Conservation (phyloP, 179 eudicot genomes). For the Silene noctiflora region DNA sequence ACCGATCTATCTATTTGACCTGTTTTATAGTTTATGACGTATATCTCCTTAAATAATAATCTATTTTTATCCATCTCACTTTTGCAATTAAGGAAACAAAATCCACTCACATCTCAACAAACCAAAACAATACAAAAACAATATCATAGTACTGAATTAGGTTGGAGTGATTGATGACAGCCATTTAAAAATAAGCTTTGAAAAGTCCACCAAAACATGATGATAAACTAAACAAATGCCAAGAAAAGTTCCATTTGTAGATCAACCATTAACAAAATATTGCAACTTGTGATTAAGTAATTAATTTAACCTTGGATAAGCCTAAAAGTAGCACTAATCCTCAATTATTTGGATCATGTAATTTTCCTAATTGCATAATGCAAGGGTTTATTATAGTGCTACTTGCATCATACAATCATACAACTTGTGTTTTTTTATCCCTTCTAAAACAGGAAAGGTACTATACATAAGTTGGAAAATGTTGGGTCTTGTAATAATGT, state of each 20-base stretch:
- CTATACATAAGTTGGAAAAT: background rate
- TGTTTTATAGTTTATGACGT: no score
- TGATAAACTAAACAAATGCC: background rate
- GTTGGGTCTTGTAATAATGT: constrained; percentile 11
- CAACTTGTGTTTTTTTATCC: background rate
- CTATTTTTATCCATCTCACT: no score
- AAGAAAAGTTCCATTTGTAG: background rate
- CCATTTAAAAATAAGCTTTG: background rate
- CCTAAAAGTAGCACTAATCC: constrained; percentile 7
- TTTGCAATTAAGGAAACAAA: no score
- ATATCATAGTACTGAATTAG: constrained; percentile 2
- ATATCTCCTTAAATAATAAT: no score
- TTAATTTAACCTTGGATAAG: constrained; percentile 6
- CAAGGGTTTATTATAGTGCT: background rate
- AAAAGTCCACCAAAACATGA: constrained; percentile 6
- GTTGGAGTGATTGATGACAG: constrained; percentile 12
- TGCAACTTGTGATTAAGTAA: constrained; percentile 1
- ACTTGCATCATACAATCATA: constrained; percentile 9
- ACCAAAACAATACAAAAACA: background rate
- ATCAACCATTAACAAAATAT: background rate
- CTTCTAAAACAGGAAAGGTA: background rate
- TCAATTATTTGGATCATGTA: background rate
- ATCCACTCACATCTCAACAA: background rate
- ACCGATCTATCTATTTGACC: no score
- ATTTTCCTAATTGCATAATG: background rate